Conservation (phyloP, 2,329 filamentous ascomycete species). For the Cercospora brassicicola region DNA sequence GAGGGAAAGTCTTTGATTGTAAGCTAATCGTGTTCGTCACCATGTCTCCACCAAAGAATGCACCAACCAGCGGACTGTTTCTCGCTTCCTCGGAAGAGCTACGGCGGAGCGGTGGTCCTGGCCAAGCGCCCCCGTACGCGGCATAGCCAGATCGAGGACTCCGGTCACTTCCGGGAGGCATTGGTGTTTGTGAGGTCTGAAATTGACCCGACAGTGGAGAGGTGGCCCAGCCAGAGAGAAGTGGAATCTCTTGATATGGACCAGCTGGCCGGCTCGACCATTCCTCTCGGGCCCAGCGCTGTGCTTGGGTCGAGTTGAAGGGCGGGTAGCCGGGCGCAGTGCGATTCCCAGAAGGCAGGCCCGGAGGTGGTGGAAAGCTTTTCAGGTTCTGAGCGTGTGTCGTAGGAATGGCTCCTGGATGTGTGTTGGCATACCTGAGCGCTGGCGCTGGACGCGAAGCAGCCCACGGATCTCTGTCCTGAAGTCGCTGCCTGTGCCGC, state of each 20-base stretch:
- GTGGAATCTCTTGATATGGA: slow-evolving; percentile 30
- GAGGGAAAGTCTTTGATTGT: slow-evolving; percentile 39
- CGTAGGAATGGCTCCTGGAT: slow-evolving; percentile 24
- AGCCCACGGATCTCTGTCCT: slow-evolving; percentile 35
- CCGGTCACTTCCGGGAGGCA: slow-evolving; percentile 30
- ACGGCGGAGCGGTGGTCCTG: slow-evolving; percentile 31
- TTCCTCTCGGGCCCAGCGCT: slow-evolving; percentile 34
- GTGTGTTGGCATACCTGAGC: slow-evolving; percentile 33
- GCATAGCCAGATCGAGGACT: slow-evolving; percentile 30
- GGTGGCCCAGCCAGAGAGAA: slow-evolving; percentile 33
- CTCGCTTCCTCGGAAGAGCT: slow-evolving; percentile 35
- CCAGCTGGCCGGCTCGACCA: slow-evolving; percentile 31
- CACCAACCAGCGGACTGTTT: slow-evolving; percentile 26
- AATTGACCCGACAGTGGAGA: slow-evolving; percentile 32
- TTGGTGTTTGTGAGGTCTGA: slow-evolving; percentile 27
- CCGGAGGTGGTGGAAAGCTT: slow-evolving; percentile 33
- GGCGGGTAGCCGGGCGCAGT: slow-evolving; percentile 26
- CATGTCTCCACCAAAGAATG: slow-evolving; percentile 31
- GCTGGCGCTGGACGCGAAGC: slow-evolving; percentile 30
- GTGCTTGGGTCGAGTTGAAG: slow-evolving; percentile 29
- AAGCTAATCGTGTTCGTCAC: slow-evolving; percentile 28
- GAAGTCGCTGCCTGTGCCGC: slow-evolving; percentile 31
- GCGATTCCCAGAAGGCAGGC: slow-evolving; percentile 28
- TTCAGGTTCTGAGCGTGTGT: slow-evolving; percentile 27
- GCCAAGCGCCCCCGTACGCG: slow-evolving; percentile 31